Base-by-base conservation (phyloP, 306 rosid genomes). In the Dryas octopetala region DNA sequence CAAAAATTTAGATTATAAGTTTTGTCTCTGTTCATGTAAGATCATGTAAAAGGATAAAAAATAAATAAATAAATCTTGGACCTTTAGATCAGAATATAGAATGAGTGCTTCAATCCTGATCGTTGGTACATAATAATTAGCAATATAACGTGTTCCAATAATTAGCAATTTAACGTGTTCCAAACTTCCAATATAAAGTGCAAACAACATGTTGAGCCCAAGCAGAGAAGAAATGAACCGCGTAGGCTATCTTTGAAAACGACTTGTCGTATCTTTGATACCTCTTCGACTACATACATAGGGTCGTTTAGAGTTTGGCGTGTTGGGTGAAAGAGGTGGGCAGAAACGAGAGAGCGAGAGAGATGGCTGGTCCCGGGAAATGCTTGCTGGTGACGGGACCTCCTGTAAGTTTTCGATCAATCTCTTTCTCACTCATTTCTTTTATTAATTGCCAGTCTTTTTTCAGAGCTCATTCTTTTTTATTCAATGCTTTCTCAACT, bases 361-460 rank as follows among this genome's bases (percentile, higher is more conserved):
- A 50, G 12, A 68, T 68, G 74, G 87, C 83, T 38, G 85, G 85
- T 70, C 4, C 87, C 12, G 96, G 95, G 51, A 89, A 84, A 85
- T 87, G 88, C 79, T 76, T 87, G 74, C 89, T 89, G 49, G 83
- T 93, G 53, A 89, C 98, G 0, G 98, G 98, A 17, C 82, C 96
- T 61, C 92, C 92, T 12, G 96, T 90, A 66, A 80, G 86, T 66
- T 7, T 7, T n/a, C n/a, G 23, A 43, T 49, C 23, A 8, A 0
- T 55, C 9, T 60, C 47, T 11, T n/a, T 51, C 12, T 19, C 14
- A 59, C 23, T 69, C 45, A 15, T 32, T 6, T 17, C 8, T 5
- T 4, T 0, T 4, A 4, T 6, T 14, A 4, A 44, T 74, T 38
- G 40, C 8, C 6, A 2, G 13, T 52, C 14, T 44, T 13, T n/a